A percentile compares a stretch with the other conserved stretches of the same genome.
These are phyloP conservation scores for Ogataea siamensis DNA, from an alignment of 805 yeast species.

Conservation along the genomic window DNA sequence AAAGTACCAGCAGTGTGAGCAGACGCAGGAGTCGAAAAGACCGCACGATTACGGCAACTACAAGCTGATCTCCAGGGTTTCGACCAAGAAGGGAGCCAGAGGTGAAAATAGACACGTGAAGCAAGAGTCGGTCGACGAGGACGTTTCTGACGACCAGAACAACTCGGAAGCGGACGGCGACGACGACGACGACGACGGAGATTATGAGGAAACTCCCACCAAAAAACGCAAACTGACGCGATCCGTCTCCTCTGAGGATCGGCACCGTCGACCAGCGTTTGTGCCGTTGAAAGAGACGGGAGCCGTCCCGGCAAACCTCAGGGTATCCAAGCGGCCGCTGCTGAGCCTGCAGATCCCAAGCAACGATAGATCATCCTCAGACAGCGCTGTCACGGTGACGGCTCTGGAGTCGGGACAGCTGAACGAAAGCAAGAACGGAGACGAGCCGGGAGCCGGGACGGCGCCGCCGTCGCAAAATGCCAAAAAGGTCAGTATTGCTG, in stretches of 20 bases:
- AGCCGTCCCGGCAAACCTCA: not conserved
- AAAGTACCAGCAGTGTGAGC: constrained; percentile 33
- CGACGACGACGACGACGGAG: constrained; percentile 17
- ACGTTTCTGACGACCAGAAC: constrained; percentile 4
- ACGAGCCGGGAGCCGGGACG: constrained; percentile 1
- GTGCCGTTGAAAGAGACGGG: constrained; percentile 5
- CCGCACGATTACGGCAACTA: constrained; percentile 69
- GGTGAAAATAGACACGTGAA: constrained; percentile 2
- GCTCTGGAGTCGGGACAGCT: constrained; percentile 36
- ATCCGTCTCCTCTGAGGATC: constrained; percentile 1
- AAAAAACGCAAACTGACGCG: constrained; percentile 5
- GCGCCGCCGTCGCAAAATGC: constrained; percentile 2
- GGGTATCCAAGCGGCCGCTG: constrained; percentile 47
- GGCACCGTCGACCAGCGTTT: constrained; percentile 8
- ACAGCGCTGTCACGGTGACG: constrained; percentile 45
- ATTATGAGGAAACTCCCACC: constrained; percentile 5
- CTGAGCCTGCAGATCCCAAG: constrained; percentile 64
- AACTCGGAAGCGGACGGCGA: constrained; percentile 14
- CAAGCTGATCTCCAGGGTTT: constrained; percentile 32
- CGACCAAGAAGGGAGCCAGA: constrained; percentile 26
- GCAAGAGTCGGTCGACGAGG: constrained; percentile 4
- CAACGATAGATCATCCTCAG: constrained; percentile 29
- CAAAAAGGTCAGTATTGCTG: constrained; percentile 12
- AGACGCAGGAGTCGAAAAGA: constrained; percentile 55
- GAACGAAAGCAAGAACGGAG: constrained; percentile 1